Conservation (phyloP, 225 moss, liverwort and hornwort genomes). For the Straminergon stramineum region DNA sequence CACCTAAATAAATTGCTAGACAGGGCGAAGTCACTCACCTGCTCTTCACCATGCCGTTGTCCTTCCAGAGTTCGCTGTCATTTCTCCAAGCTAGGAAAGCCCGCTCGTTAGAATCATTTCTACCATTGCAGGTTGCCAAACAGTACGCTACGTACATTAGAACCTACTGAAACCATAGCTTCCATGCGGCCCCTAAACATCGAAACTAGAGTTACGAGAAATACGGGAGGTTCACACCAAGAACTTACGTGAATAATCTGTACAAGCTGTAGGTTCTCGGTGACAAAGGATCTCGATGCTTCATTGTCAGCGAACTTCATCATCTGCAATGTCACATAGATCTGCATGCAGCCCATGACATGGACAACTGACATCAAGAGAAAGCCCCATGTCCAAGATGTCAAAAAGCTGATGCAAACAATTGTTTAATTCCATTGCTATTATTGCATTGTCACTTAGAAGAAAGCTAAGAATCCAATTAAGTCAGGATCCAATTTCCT, state of each 20-base stretch:
- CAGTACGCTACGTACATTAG: neutral
- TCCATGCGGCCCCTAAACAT: neutral
- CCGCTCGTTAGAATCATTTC: constrained; percentile 21
- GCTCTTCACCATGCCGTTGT: constrained; percentile 60
- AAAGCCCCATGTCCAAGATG: neutral
- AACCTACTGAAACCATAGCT: neutral
- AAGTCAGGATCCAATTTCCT: neutral
- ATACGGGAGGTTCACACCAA: neutral
- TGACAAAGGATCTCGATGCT: constrained; percentile 54
- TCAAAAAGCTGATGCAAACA: neutral
- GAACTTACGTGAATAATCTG: constrained; percentile 48
- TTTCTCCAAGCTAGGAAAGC: constrained; percentile 41
- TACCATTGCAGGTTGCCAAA: neutral
- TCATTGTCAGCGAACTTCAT: constrained; percentile 46
- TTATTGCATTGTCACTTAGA: neutral
- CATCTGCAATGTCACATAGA: constrained; percentile 61
- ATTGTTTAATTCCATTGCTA: neutral
- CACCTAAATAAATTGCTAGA: neutral
- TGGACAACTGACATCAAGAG: neutral
- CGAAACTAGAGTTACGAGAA: neutral
- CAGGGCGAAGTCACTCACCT: constrained; percentile 18
- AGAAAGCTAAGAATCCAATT: neutral
- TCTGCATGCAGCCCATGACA: constrained; percentile 30
- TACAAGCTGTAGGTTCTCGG: constrained; percentile 53
- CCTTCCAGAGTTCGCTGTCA: constrained; percentile 61